Evolutionary conservation across 345 rosid species (phyloP).

Genomic region (Corymbia maculata): DNA sequence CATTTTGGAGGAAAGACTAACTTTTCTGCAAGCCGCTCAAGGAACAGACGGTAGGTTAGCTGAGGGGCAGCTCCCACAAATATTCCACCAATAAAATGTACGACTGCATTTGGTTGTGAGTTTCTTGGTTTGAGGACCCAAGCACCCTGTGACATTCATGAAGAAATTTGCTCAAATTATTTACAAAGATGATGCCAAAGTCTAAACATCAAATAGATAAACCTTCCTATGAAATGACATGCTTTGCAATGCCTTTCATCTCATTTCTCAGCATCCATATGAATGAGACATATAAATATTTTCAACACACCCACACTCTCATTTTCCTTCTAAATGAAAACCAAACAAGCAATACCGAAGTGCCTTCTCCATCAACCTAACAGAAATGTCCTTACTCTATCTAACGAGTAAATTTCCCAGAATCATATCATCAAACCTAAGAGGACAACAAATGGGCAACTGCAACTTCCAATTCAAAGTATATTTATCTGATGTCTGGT

Average conservation of each 20-base stretch:
- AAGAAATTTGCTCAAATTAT: background rate
- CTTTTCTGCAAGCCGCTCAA: constrained; percentile 89
- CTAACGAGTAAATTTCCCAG: background rate
- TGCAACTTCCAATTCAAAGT: background rate
- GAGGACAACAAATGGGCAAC: background rate
- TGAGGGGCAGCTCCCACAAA: constrained; percentile 99
- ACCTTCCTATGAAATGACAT: background rate
- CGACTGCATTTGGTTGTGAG: constrained; percentile 59
- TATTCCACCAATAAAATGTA: constrained; percentile 90
- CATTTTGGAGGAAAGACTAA: constrained; percentile 16
- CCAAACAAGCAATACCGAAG: background rate
- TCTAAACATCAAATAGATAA: background rate
- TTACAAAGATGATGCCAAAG: background rate
- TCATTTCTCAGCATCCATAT: background rate
- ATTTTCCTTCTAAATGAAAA: background rate
- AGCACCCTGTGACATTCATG: constrained; percentile 53
- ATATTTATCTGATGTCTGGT: background rate
- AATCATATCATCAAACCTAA: background rate
- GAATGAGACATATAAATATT: background rate
- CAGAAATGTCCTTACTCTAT: background rate
- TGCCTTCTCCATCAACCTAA: background rate
- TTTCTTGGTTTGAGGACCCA: constrained; percentile 85
- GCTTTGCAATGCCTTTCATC: background rate
- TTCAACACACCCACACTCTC: background rate
- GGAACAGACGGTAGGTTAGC: constrained; percentile 87